phyloP scores from a whole-genome alignment of 345 rosid genomes.

The Acer yangbiense region DNA sequence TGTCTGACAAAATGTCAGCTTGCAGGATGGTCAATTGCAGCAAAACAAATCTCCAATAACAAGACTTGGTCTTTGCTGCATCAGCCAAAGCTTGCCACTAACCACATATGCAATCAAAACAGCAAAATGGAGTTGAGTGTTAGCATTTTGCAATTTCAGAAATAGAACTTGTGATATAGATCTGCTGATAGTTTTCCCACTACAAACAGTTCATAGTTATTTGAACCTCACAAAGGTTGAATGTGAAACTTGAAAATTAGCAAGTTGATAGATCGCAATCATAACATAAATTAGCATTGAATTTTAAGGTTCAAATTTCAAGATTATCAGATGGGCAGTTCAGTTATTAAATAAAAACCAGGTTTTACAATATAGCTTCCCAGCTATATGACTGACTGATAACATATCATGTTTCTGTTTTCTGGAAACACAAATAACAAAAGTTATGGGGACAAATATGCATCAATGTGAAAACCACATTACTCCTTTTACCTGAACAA shows the following conservation, averaged over 20 bases:
- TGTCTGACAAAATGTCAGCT: slow-evolving; percentile 67
- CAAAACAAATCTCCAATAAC: slow-evolving; percentile 94
- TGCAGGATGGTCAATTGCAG: slow-evolving; percentile 65
- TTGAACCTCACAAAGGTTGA: not conserved
- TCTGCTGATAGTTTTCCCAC: not conserved
- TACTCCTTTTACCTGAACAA: slow-evolving; percentile 64
- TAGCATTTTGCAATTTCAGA: slow-evolving; percentile 2
- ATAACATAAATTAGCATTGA: too few relatives aligned
- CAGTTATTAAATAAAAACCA: not conserved
- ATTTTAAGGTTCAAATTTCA: not conserved
- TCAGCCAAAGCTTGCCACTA: slow-evolving; percentile 91
- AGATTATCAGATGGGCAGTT: not conserved
- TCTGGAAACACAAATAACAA: not conserved
- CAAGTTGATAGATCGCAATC: too few relatives aligned
- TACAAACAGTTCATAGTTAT: not conserved
- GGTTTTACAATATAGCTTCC: not conserved
- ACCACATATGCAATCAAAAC: slow-evolving; percentile 23
- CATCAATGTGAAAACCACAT: not conserved
- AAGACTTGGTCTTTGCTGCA: slow-evolving; percentile 66
- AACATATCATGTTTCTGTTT: not conserved
- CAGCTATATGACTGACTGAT: not conserved
- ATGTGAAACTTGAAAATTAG: not conserved
- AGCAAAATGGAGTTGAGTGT: not conserved
- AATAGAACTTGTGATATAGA: not conserved
- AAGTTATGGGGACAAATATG: not conserved